These are phyloP conservation scores for Lachnellula cervina DNA, from an alignment of 2,329 filamentous ascomycete species.

Conservation along the genomic window DNA sequence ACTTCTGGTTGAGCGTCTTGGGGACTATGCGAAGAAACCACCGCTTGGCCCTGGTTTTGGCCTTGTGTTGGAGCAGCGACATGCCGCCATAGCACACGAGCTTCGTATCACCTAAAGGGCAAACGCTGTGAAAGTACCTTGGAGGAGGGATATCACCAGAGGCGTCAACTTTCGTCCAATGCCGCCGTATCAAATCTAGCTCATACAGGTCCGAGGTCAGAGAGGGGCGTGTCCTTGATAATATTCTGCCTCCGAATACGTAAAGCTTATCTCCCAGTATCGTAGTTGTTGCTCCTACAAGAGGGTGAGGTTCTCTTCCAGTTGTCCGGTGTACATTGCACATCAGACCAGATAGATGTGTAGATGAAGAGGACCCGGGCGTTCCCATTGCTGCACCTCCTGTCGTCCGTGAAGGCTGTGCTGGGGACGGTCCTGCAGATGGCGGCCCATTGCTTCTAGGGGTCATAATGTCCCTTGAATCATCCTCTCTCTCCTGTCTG, in stretches of 20 bases:
- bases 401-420: slow-evolving; percentile 37
- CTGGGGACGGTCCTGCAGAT: slow-evolving; percentile 55
- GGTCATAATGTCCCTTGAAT: slow-evolving; percentile 44
- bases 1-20: slow-evolving; percentile 75
- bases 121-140: slow-evolving; percentile 96
- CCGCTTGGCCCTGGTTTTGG: slow-evolving; percentile 40
- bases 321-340: slow-evolving; percentile 79
- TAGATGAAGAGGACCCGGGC: slow-evolving; percentile 41
- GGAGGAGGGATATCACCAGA: slow-evolving; percentile 82
- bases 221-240: slow-evolving; percentile 75
- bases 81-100: slow-evolving; percentile 98
- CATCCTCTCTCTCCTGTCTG: slow-evolving; percentile 44
- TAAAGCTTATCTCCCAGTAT: slow-evolving; percentile 94
- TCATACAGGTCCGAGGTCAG: slow-evolving; percentile 93
- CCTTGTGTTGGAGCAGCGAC: slow-evolving; percentile 59
- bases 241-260: slow-evolving; percentile 85
- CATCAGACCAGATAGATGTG: slow-evolving; percentile 62
- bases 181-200: slow-evolving; percentile 80
- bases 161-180: slow-evolving; percentile 88
- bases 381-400: slow-evolving; percentile 38
- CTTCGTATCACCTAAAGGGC: slow-evolving; percentile 87
- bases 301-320: slow-evolving; percentile 80
- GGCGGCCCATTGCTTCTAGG: slow-evolving; percentile 49
- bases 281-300: slow-evolving; percentile 93
- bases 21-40: slow-evolving; percentile 38